These are phyloP conservation scores for Cladosporium sp. DNA, from an alignment of 2,329 filamentous ascomycete genomes.

Conservation along the genomic window DNA sequence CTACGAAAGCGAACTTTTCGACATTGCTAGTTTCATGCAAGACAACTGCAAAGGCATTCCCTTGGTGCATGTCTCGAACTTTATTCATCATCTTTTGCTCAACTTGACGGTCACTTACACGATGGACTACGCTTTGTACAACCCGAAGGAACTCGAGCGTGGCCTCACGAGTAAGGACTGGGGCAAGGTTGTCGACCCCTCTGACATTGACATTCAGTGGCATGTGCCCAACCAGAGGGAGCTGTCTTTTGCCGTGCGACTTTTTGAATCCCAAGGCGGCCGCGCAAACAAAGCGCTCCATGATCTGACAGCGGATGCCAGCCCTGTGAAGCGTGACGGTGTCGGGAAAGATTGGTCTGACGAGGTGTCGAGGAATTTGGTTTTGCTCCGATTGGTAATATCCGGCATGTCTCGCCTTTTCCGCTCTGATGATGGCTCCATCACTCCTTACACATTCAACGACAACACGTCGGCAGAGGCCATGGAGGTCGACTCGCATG, in stretches of 20 bases:
- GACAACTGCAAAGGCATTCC: constrained; percentile 88
- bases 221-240: constrained; percentile 76
- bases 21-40: constrained; percentile 94
- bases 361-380: constrained; percentile 84
- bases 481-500: constrained; percentile 19
- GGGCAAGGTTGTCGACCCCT: constrained; percentile 69
- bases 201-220: constrained; percentile 80
- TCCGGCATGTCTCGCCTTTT: constrained; percentile 88
- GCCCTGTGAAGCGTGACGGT: constrained; percentile 80
- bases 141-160: constrained; percentile 63
- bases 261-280: constrained; percentile 79
- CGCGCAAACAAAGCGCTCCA: constrained; percentile 69
- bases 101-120: constrained; percentile 94
- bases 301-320: constrained; percentile 72
- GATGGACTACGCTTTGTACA: constrained; percentile 80
- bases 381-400: constrained; percentile 79
- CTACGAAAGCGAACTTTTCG: constrained; percentile 82
- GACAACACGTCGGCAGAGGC: constrained; percentile 50
- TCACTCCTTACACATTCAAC: constrained; percentile 28
- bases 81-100: constrained; percentile 89
- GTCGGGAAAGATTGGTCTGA: constrained; percentile 99
- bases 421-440: constrained; percentile 53
- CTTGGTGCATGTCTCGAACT: constrained; percentile 94
- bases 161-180: constrained; percentile 75
- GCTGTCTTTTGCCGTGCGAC: constrained; percentile 78